These are phyloP conservation scores for Triticum urartu DNA, from an alignment of 176 grass and related monocot genomes.

Conservation along the genomic window DNA sequence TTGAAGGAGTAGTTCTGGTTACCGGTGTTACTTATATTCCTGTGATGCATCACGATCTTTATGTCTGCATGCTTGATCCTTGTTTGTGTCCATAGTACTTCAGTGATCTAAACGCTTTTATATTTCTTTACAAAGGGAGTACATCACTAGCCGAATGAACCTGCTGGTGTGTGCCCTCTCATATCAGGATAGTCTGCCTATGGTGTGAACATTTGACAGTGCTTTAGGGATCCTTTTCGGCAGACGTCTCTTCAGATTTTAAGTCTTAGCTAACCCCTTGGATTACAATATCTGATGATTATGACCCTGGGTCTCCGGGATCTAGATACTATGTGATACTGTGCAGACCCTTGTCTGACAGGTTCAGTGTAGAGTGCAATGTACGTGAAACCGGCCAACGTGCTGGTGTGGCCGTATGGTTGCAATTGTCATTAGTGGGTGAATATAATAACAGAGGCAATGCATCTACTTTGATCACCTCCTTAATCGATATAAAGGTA, in stretches of 20 bases:
- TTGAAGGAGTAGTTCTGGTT: not conserved
- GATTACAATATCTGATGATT: not conserved
- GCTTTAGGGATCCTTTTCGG: not conserved
- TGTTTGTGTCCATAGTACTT: not conserved
- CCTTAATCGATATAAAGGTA: not conserved
- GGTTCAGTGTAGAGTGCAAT: not conserved
- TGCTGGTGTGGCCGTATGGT: not conserved
- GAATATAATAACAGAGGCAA: not conserved
- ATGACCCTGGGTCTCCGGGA: not conserved
- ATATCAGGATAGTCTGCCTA: not conserved
- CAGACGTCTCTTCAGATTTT: not conserved
- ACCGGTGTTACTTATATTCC: not conserved
- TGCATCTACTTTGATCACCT: not conserved
- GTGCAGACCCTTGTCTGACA: not conserved
- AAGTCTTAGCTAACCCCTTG: not conserved
- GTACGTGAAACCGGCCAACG: not conserved
- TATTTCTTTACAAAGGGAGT: no score
- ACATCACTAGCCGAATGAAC: not conserved
- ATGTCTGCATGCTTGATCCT: not conserved
- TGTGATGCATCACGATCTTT: not conserved
- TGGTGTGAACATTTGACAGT: not conserved
- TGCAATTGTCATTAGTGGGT: not conserved
- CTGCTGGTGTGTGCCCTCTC: not conserved
- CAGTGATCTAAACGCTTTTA: no score
- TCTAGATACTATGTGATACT: not conserved